Base-by-base conservation (phyloP, 2,329 filamentous ascomycete genomes). In the Microdochium nivale region DNA sequence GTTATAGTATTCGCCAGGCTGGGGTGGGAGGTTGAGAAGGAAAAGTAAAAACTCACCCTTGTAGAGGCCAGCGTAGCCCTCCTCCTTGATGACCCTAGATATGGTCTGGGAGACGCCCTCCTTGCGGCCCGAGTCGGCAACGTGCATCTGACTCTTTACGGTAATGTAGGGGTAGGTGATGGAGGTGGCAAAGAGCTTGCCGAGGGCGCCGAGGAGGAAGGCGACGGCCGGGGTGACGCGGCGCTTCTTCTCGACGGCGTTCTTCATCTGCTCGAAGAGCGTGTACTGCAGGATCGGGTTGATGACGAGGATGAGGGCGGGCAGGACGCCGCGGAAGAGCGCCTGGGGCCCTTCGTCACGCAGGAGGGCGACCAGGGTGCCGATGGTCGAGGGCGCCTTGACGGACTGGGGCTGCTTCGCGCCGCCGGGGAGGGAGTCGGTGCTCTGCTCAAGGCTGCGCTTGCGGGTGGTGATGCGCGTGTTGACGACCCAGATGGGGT, bases 101-200 rank as follows among this genome's bases (percentile, higher is more conserved):
- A 99, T 80, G 47, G 84, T 88, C 58, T 84, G 80, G 50, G 84
- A 77, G 78, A 96, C 87, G 59, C 86, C 87, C 71, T 95, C 87
- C 70, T 83, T 84, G n/a, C 81, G 80, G 56, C 83, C 84, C 62
- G 83, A 83, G 55, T 80, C 84, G 25, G 91, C 90, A 55, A 99
- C 90, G 68, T 99, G 94, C 83, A 96, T 96, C 67, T 90, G 83
- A 71, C 90, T 95, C 84, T 99, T 99, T 63, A 99, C 87, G 3
- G 94, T 99, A 68, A 99, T 97, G 68, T 99, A 99, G 11, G 94
- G 94, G 70, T 99, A 99, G 5, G 94, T 99, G 63, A 97, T 88
- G 55, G 79, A 84, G 2, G 94, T 99, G 24, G 94, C 94, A 55
- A 96, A 84, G 57, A 99, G 78, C 79, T 99, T 99, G 69, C 94